Conservation (phyloP, 805 yeast genomes). For the Nakazawaea laoshanensis region DNA sequence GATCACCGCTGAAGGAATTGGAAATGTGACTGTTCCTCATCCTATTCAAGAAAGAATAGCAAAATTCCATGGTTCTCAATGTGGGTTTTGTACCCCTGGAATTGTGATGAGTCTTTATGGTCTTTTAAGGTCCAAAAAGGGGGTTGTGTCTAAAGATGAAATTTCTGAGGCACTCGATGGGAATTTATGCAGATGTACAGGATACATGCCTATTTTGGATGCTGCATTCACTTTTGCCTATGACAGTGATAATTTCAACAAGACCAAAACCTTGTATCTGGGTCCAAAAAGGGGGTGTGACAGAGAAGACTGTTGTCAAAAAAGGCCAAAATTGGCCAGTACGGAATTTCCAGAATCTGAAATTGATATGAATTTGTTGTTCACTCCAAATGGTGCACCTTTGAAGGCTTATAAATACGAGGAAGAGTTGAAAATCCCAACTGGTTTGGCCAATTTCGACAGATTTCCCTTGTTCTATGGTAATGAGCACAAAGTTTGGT, state of each 20-base stretch:
- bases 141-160: conserved; percentile 26
- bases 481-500: conserved; percentile 31
- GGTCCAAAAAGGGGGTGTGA: conserved; percentile 17
- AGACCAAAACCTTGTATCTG: conserved; percentile 14
- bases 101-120: conserved; percentile 40
- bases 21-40: conserved; percentile 29
- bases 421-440: conserved; percentile 33
- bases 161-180: conserved; percentile 38
- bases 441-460: conserved; percentile 20
- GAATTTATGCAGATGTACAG: conserved; percentile 40
- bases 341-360: conserved; percentile 21
- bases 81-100: conserved; percentile 45
- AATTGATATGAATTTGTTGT: conserved; percentile 23
- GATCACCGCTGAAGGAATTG: conserved; percentile 41
- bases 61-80: conserved; percentile 39
- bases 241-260: conserved; percentile 22
- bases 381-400: conserved; percentile 31
- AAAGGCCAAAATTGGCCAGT: conserved; percentile 12
- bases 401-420: conserved; percentile 28
- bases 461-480: conserved; percentile 26
- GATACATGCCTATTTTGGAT: conserved; percentile 40
- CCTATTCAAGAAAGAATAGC: conserved; percentile 43
- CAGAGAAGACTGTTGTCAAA: conserved; percentile 26
- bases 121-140: conserved; percentile 28
- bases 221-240: conserved; percentile 35